Evolutionary conservation across 169 alveolate genomes (phyloP), one percentile per base, ranked within the genome.

Genomic region (Plasmodium chabaudi): DNA sequence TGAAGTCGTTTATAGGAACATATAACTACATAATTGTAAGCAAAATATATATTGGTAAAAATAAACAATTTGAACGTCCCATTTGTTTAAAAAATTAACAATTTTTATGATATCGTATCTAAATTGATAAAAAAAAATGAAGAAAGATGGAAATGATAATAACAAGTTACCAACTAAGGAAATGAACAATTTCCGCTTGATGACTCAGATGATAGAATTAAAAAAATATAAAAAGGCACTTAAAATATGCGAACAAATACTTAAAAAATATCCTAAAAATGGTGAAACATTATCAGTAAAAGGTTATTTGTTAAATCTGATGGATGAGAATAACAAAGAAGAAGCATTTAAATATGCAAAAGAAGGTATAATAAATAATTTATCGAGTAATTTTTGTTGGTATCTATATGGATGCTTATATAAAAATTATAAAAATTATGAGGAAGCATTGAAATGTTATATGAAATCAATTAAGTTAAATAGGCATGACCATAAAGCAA

Each of bases 361-460:
- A 23, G 90, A 82, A 67, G 90, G 90, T 17, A 82, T 82, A 65
- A 70, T 25, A 42, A 65, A 82, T 82, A 82, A 82, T 42, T 65
- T 82, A 42, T 82, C 82, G 25, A 82, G 90, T 70, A 61, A 72
- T 82, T 82, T 82, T 70, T 82, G 90, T 60, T 82, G 90, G 90
- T 82, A 82, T 70, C 53, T 82, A 56, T 82, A 82, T 82, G 90
- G 90, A 12, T 82, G 90, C 15, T 70, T 82, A 44, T 82, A 82
- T 61, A 82, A 82, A 68, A 67, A 19, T 5, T 82, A 82, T 25
- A 82, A 82, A 57, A 82, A 82, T 67, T 67, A 82, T 67, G 82
- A 82, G 21, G 90, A 82, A 23, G 79, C 90, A 34, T 82, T 65
- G 51, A 82, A 82, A 49, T 82, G 90, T 67, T 82, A 46, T 71